These are phyloP conservation scores for Phalaenopsis aphrodite DNA, from an alignment of 106 monocot species.

Conservation along the genomic window DNA sequence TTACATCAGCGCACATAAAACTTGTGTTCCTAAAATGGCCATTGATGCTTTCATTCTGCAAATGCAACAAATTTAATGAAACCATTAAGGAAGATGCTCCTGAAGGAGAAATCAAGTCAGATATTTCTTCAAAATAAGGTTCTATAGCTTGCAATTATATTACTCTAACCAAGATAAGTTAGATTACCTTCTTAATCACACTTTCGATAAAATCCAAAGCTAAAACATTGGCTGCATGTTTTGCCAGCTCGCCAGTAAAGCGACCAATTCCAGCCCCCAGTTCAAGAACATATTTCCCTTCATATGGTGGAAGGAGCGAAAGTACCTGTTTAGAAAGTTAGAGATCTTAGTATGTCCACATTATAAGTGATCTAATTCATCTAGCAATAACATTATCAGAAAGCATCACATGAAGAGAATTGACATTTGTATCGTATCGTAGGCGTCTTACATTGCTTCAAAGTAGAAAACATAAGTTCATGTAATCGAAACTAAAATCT, in stretches of 20 bases:
- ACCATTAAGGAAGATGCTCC: background rate
- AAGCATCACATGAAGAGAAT: background rate
- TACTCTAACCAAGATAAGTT: background rate
- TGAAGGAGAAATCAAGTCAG: background rate
- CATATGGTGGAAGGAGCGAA: constrained; percentile 78
- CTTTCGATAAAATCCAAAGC: constrained; percentile 94
- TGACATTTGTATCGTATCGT: background rate
- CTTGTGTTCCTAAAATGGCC: constrained; percentile 69
- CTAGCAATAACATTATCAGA: background rate
- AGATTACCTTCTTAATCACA: constrained; percentile 81
- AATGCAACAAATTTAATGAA: background rate
- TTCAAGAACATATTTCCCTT: constrained; percentile 80
- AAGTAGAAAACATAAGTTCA: background rate
- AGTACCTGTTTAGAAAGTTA: constrained; percentile 47
- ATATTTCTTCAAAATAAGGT: constrained; percentile 1
- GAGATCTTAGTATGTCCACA: background rate
- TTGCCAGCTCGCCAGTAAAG: constrained; percentile 92
- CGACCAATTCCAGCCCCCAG: constrained; percentile 98
- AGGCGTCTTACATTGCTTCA: background rate
- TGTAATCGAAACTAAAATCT: background rate
- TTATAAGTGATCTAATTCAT: background rate
- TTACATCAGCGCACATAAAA: constrained; percentile 94
- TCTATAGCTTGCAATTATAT: background rate
- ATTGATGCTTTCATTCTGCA: constrained; percentile 87
- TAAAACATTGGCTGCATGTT: constrained; percentile 74